A percentile compares a stretch with the other conserved stretches of the same genome.
phyloP scores from a whole-genome alignment of 306 rosid genomes.

The Cicer yamashitae region DNA sequence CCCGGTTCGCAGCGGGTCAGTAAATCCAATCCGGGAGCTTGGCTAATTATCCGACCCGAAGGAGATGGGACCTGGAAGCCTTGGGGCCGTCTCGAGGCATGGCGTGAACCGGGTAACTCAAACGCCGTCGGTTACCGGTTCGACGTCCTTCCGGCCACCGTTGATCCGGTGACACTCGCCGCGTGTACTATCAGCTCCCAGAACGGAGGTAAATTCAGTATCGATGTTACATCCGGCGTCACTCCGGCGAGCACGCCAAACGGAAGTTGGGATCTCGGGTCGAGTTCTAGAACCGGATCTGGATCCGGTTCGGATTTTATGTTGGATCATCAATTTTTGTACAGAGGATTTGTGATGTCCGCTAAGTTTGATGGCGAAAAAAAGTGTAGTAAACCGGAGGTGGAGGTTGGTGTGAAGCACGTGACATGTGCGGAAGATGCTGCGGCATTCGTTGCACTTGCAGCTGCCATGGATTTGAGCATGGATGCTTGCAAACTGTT shows the following conservation, averaged over 20 bases:
- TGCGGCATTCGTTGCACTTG: constrained; percentile 58
- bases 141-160: constrained; percentile 49
- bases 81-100: constrained; percentile 59
- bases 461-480: constrained; percentile 62
- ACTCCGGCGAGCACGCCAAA: constrained; percentile 48
- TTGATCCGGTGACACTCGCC: constrained; percentile 51
- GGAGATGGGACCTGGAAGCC: constrained; percentile 64
- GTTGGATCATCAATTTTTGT: constrained; percentile 29
- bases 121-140: constrained; percentile 54
- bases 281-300: constrained; percentile 43
- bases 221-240: constrained; percentile 50
- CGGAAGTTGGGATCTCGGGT: constrained; percentile 54
- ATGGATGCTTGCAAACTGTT: constrained; percentile 58
- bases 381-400: constrained; percentile 50
- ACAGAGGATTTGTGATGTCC: constrained; percentile 59
- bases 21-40: constrained; percentile 54
- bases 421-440: constrained; percentile 61
- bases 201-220: constrained; percentile 52
- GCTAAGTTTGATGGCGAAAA: constrained; percentile 51
- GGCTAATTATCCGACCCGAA: constrained; percentile 57
- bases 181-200: constrained; percentile 43
- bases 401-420: constrained; percentile 58
- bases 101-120: constrained; percentile 50
- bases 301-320: constrained; percentile 47
- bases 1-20: constrained; percentile 61